Conservation (phyloP, 2,329 filamentous ascomycete genomes). For the Alternaria sp. region DNA sequence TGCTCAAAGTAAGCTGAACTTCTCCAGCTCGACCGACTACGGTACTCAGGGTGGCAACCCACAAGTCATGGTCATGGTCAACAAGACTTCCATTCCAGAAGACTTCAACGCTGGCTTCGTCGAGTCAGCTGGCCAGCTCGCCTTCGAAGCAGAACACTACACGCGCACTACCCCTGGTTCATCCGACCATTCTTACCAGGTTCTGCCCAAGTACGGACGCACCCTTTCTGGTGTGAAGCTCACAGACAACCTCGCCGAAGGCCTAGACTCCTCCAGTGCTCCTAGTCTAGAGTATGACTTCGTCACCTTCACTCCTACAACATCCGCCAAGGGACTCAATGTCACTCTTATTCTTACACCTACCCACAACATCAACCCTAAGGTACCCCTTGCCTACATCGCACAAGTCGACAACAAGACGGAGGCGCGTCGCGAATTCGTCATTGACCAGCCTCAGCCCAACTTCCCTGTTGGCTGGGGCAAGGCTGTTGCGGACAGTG, state of each 20-base stretch:
- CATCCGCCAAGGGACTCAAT: slow-evolving; percentile 44
- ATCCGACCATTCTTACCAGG: slow-evolving; percentile 38
- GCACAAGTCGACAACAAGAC: slow-evolving; percentile 57
- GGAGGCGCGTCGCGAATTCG: slow-evolving; percentile 53
- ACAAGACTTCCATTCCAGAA: slow-evolving; percentile 46
- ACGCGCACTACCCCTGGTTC: slow-evolving; percentile 37
- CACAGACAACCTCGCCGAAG: slow-evolving; percentile 35
- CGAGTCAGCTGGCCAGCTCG: slow-evolving; percentile 45
- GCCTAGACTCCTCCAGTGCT: slow-evolving; percentile 38
- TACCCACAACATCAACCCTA: slow-evolving; percentile 62
- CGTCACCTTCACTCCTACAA: slow-evolving; percentile 47
- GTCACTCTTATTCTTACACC: slow-evolving; percentile 55
- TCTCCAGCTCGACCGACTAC: slow-evolving; percentile 48
- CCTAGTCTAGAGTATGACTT: slow-evolving; percentile 51
- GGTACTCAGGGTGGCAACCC: slow-evolving; percentile 49
- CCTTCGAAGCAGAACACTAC: slow-evolving; percentile 52
- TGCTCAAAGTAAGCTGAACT: slow-evolving; percentile 45
- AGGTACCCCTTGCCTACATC: slow-evolving; percentile 60
- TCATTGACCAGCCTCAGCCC: slow-evolving; percentile 54
- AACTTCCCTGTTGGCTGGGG: slow-evolving; percentile 60
- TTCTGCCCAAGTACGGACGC: slow-evolving; percentile 49
- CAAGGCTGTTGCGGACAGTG: slow-evolving; percentile 59
- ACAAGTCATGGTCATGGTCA: slow-evolving; percentile 44
- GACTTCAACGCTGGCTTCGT: slow-evolving; percentile 48
- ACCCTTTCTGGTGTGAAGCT: slow-evolving; percentile 50